phyloP scores from a whole-genome alignment of 148 eudicot species.

The Selenicereus undatus region DNA sequence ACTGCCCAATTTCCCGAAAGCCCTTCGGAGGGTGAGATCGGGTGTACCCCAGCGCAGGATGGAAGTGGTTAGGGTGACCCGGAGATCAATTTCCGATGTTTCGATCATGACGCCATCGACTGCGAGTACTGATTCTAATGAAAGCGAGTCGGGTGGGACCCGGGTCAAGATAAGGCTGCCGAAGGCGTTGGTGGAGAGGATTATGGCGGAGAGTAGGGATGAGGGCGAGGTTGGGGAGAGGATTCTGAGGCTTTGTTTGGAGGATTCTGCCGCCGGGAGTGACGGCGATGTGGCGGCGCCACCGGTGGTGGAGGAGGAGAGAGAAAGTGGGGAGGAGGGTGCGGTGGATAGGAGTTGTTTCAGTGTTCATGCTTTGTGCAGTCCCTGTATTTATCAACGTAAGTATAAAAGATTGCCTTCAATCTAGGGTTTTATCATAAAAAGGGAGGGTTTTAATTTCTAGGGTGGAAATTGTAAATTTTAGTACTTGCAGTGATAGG shows the following conservation, averaged over 20 bases:
- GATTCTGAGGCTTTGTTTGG: conserved; percentile 47
- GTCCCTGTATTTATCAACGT: conserved; percentile 14
- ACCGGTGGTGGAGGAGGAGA: not conserved
- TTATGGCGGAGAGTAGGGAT: conserved; percentile 51
- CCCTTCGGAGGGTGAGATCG: conserved; percentile 35
- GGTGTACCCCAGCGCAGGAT: conserved; percentile 23
- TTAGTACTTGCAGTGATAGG: not conserved
- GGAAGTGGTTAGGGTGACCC: conserved; percentile 25
- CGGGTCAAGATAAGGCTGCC: conserved; percentile 66
- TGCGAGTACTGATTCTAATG: not conserved
- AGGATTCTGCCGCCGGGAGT: not conserved
- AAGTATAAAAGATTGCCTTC: conserved; percentile 27
- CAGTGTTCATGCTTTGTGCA: conserved; percentile 11
- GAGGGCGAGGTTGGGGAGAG: conserved; percentile 52
- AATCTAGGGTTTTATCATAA: not conserved
- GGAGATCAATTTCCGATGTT: conserved; percentile 42
- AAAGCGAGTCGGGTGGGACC: conserved; percentile 15
- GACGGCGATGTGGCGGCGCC: not conserved
- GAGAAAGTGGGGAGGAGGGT: conserved; percentile 3
- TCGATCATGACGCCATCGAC: conserved; percentile 11
- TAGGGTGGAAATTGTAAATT: not conserved
- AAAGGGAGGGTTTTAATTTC: not conserved
- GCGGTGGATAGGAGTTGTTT: conserved; percentile 11
- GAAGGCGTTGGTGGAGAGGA: conserved; percentile 40
- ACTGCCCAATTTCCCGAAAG: conserved; percentile 42